A percentile compares a stretch with the other conserved stretches of the same genome.
Evolutionary conservation across 805 yeast species (phyloP).

Genomic region (Cephaloascus albidus): DNA sequence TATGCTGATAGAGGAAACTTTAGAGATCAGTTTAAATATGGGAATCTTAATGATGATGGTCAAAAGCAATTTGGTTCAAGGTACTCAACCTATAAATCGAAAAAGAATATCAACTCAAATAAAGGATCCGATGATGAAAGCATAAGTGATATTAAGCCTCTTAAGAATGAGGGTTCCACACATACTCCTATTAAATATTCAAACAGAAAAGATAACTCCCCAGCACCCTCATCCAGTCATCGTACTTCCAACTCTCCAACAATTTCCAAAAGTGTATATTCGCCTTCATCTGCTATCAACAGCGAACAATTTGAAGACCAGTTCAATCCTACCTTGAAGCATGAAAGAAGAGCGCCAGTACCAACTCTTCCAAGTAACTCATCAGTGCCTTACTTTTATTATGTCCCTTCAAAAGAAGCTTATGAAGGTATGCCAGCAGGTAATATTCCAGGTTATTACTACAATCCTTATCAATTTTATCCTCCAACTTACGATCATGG

Average conservation of each 20-base stretch:
- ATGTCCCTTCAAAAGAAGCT: conserved; percentile 9
- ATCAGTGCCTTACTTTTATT: conserved; percentile 9
- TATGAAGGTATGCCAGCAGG: neutral
- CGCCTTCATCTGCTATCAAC: conserved; percentile 6
- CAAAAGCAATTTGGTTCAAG: neutral
- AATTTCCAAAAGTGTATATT: conserved; percentile 5
- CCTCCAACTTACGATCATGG: neutral
- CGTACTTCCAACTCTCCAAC: conserved; percentile 3
- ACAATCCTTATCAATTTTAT: neutral
- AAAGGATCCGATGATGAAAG: neutral
- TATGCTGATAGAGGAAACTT: neutral
- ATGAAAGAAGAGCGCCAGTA: neutral
- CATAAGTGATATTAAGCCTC: neutral
- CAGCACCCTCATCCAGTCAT: conserved; percentile 6
- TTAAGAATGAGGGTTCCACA: neutral
- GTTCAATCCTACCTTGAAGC: neutral
- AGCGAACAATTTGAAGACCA: conserved; percentile 6
- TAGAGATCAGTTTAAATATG: neutral
- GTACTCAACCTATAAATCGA: conserved; percentile 2
- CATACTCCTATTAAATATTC: neutral
- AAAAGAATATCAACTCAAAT: neutral
- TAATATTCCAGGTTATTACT: neutral
- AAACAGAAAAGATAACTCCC: conserved; percentile 1
- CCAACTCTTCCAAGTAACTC: conserved; percentile 1
- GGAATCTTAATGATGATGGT: neutral